A percentile compares a stretch with the other conserved stretches of the same genome.
Evolutionary conservation across 306 rosid species (phyloP).

Genomic region (Lathyrus sativus): DNA sequence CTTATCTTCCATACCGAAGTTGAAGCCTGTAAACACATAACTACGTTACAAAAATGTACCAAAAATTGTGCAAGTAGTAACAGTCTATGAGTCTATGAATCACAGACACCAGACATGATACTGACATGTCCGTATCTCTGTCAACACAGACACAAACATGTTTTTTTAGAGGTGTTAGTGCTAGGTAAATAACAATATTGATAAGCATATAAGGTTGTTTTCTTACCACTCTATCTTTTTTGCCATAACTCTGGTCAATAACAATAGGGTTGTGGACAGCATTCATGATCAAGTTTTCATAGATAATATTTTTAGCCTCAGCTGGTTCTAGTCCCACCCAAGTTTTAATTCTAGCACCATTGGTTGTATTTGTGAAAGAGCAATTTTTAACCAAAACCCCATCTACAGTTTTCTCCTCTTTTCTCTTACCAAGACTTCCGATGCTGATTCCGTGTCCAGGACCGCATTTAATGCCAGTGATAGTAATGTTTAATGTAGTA

Average conservation of each 20-base stretch:
- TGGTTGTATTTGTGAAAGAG: conserved; percentile 55
- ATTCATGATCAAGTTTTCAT: conserved; percentile 51
- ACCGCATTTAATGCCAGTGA: conserved; percentile 57
- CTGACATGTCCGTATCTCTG: too few species aligned
- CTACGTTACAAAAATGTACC: neutral
- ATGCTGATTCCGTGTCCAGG: conserved; percentile 75
- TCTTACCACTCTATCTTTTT: neutral
- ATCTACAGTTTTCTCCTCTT: conserved; percentile 43
- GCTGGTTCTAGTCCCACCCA: conserved; percentile 39
- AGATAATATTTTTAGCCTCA: conserved; percentile 47
- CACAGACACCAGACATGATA: too few species aligned
- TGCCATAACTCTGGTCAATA: conserved; percentile 67
- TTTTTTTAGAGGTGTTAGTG: too few species aligned
- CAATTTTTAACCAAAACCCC: conserved; percentile 51
- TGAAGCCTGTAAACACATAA: conserved; percentile 38
- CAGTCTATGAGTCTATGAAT: too few species aligned
- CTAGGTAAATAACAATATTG: too few species aligned
- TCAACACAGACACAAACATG: too few species aligned
- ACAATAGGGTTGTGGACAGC: conserved; percentile 58
- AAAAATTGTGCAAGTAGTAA: too few species aligned
- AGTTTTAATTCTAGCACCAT: conserved; percentile 81
- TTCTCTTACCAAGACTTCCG: conserved; percentile 76
- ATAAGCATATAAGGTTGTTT: too few species aligned
- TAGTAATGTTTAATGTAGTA: conserved; percentile 30
- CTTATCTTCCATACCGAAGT: conserved; percentile 58